These are phyloP conservation scores for Leptodontidium sp. DNA, from an alignment of 2,329 filamentous ascomycete genomes.

Conservation along the genomic window DNA sequence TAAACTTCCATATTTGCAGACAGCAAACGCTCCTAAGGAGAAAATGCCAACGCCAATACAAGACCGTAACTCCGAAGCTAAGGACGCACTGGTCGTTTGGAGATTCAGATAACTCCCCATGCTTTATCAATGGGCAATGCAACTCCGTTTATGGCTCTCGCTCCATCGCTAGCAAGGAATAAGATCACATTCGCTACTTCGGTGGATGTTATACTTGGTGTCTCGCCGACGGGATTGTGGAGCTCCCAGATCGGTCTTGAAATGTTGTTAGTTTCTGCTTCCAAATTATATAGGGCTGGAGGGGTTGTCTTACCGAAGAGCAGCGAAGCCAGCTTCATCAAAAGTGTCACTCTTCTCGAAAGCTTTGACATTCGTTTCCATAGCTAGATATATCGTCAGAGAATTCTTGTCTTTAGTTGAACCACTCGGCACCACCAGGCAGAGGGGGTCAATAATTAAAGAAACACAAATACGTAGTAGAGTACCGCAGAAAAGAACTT, in stretches of 20 bases:
- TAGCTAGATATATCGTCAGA: constrained; percentile 21
- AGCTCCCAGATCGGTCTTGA: constrained; percentile 46
- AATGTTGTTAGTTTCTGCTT: background rate
- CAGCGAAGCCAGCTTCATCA: constrained; percentile 42
- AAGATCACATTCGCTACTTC: constrained; percentile 50
- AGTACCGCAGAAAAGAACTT: constrained; percentile 3
- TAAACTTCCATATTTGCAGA: background rate
- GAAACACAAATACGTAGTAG: background rate
- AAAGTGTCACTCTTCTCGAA: constrained; percentile 36
- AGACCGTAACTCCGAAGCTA: background rate
- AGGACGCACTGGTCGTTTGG: background rate
- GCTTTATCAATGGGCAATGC: constrained; percentile 49
- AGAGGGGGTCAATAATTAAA: background rate
- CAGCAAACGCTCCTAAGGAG: background rate
- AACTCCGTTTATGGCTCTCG: constrained; percentile 49
- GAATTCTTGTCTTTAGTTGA: no score
- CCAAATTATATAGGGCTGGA: background rate
- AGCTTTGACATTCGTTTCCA: constrained; percentile 33
- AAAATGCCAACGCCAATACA: background rate
- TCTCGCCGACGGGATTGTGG: constrained; percentile 39
- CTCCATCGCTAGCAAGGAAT: constrained; percentile 48
- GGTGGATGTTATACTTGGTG: constrained; percentile 42
- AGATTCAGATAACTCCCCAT: constrained; percentile 47
- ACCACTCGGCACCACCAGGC: background rate
- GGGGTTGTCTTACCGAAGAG: constrained; percentile 37